Base-by-base conservation (phyloP, 1,284 basidiomycete species). In the Stereum hirsutum region DNA sequence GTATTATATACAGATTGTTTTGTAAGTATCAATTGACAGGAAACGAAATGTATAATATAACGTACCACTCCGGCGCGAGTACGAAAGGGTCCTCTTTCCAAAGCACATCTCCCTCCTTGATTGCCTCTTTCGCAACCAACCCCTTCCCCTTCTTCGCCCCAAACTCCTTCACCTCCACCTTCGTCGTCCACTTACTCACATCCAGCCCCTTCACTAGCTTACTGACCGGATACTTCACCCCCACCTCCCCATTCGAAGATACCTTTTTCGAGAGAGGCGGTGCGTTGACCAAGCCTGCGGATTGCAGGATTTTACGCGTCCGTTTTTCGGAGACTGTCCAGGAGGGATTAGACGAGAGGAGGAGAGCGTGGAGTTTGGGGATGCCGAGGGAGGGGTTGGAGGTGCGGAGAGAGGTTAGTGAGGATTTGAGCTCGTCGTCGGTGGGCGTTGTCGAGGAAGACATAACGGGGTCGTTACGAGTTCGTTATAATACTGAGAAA, bases 311-410 rank as follows among this genome's bases (percentile, higher is more conserved):
- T 58, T 86, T 89, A 43, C 78, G 68, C 7, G 83, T 73, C 12
- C 89, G 74, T 57, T 89, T 90, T 61, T 91, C 89, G 58, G 83
- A 86, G 48, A 91, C 82, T 0, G 70, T 59, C 87, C 88, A 90
- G 17, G 71, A 65, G 1, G 83, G 74, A 51, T 84, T 64, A 5
- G 65, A 62, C 5, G 67, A 57, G 25, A 84, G 71, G 14, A 91
- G 63, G 10, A 76, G 66, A 2, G 72, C 65, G 46, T 88, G 81
- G 2, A 89, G 67, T 62, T 89, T 91, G 4, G 69, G 53, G 28
- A 86, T 75, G 2, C 89, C 89, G 14, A 87, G 68, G 1, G 68
- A 59, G 0, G 85, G 78, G 42, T 87, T 69, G 26, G 65, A 61
- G n/a, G 60, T 58, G 49, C 78, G 66, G 6, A 78, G 60, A 1